Evolutionary conservation across 345 rosid species (phyloP).

Genomic region (Lagerstroemia speciosa): DNA sequence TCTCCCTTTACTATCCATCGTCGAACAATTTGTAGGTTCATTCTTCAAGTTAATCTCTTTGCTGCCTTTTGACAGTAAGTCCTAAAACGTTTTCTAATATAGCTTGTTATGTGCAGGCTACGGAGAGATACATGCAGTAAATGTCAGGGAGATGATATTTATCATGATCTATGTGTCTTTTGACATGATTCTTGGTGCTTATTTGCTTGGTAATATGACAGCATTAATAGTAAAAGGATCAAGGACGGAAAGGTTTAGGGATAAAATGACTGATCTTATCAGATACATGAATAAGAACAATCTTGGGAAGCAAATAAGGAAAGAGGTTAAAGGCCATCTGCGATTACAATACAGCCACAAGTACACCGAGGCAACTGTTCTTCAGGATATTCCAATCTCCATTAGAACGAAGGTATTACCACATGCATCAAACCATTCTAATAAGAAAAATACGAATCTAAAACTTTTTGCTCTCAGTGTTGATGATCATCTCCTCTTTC

Average conservation of each 20-base stretch:
- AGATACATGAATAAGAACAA: slow-evolving; percentile 60
- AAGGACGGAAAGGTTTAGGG: slow-evolving; percentile 68
- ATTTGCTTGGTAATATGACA: slow-evolving; percentile 85
- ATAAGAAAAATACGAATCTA: neutral
- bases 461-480: neutral
- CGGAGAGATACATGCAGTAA: slow-evolving; percentile 87
- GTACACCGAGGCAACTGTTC: slow-evolving; percentile 48
- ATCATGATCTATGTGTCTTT: slow-evolving; percentile 73
- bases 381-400: slow-evolving; percentile 76
- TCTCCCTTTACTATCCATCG: neutral
- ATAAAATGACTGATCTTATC: slow-evolving; percentile 64
- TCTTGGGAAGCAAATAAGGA: slow-evolving; percentile 45
- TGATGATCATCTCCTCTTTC: neutral
- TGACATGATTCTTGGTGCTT: slow-evolving; percentile 87
- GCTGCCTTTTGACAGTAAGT: too few species aligned
- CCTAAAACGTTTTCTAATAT: neutral
- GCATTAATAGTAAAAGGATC: slow-evolving; percentile 91
- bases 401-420: slow-evolving; percentile 57
- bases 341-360: slow-evolving; percentile 50
- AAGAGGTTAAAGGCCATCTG: slow-evolving; percentile 59
- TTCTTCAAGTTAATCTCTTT: neutral
- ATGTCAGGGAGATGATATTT: slow-evolving; percentile 79
- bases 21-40: neutral
- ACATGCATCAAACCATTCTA: neutral
- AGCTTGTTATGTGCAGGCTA: slow-evolving; percentile 44